Base-by-base conservation (phyloP, 2,329 filamentous ascomycete species). In the Nectriaceae sp. region DNA sequence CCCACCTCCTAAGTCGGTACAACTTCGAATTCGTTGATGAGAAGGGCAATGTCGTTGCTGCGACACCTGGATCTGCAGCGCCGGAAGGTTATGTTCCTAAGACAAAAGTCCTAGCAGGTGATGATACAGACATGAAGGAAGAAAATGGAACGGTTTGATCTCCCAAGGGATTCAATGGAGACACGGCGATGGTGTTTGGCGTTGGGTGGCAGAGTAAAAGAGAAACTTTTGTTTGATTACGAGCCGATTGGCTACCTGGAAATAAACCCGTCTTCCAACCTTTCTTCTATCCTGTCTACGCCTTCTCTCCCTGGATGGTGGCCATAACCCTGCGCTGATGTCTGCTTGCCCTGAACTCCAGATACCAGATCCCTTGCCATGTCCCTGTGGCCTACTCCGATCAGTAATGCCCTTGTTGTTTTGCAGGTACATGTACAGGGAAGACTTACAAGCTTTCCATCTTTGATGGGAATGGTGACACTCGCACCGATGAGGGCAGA, bases 1-100 rank as follows among this genome's bases (percentile, higher is more conserved):
- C 94, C 0, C 94, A 99, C 68, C 80, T 97, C 4, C 82, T 99
- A 11, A 96, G 91, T 55, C 82, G 91, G 46, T 99, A 97, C 74
- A 95, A 97, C 72, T 97, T 97, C 66, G 92, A 99, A 66, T 97
- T 96, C 62, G 88, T 97, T 38, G 90, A 99, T 68, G 94, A 99
- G 72, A 81, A 90, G 41, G 93, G 91, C 50, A 87, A 95, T 47
- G 86, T 96, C 5, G 89, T 93, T 19, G 90, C 91, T 3, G 79
- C 85, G 21, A 97, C 92, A 3, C 92, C 92, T 0, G 90, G 91
- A 5, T 77, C 82, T 3, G 81, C 79, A 2, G 61, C 65, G 3
- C 77, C 83, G 13, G 76, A 82, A 8, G 77, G 76, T n/a, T 80
- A 82, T 52, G 74, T 80, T 11, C 84, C 83, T 3, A 79, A 80